A percentile compares a stretch with the other conserved stretches of the same genome.
Evolutionary conservation across 2,329 filamentous ascomycete species (phyloP).

Genomic region (Lasiodiplodia sp.): DNA sequence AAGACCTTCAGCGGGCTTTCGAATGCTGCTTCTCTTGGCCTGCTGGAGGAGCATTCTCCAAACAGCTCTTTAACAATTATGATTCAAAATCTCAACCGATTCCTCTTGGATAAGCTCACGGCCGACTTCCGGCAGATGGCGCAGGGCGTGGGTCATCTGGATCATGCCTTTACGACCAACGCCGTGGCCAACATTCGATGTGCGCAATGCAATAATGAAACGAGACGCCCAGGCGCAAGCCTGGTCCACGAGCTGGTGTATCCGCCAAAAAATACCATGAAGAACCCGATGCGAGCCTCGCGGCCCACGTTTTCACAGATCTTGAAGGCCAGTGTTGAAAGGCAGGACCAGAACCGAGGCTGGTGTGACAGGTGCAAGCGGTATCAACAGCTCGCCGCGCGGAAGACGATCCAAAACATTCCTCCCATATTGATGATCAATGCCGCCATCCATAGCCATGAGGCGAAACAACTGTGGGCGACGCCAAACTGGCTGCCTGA

Average conservation of each 20-base stretch:
- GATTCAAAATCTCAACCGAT: constrained; percentile 85
- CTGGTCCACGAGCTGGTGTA: constrained; percentile 89
- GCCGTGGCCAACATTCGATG: constrained; percentile 80
- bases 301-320: constrained; percentile 80
- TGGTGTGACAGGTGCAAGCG: constrained; percentile 93
- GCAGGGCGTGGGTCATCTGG: constrained; percentile 65
- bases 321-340: constrained; percentile 89
- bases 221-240: constrained; percentile 77
- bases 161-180: constrained; percentile 75
- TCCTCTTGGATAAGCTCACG: constrained; percentile 81
- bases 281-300: constrained; percentile 62
- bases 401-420: constrained; percentile 82
- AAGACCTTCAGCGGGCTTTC: constrained; percentile 87
- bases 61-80: constrained; percentile 78
- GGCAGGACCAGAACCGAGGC: constrained; percentile 85
- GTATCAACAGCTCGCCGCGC: constrained; percentile 86
- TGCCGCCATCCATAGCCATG: constrained; percentile 73
- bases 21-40: constrained; percentile 75
- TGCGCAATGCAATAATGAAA: constrained; percentile 86
- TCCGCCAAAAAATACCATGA: constrained; percentile 65
- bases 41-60: constrained; percentile 84
- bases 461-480: constrained; percentile 84
- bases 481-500: constrained; percentile 90
- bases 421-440: constrained; percentile 91
- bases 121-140: constrained; percentile 76